Base-by-base conservation (phyloP, 306 rosid species). In the Trifolium repens region DNA sequence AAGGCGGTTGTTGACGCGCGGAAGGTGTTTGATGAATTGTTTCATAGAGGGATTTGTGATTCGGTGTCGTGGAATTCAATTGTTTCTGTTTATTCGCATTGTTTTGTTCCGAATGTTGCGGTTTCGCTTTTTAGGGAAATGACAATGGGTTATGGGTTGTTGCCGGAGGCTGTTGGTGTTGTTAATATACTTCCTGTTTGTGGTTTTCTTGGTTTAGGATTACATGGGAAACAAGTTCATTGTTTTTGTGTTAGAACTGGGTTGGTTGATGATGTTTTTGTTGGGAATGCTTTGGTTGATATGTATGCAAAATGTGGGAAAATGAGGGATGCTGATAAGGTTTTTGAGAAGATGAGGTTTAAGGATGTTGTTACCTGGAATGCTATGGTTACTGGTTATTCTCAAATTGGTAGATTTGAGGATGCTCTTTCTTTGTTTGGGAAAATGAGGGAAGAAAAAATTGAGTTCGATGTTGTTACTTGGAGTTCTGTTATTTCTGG, bases 361-460 rank as follows among this genome's bases (percentile, higher is more conserved):
- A n/a, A n/a, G 88, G 98, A 93, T 82, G 92, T 93, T 76, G 93
- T 93, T 83, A 86, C 96, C 43, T 93, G 97, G 96, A 93, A 93
- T 87, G 87, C 92, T 17, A 89, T 93, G 89, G 96, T 93, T 9
- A 89, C 96, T 1, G 97, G 93, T 40, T 91, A 82, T 84, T 93
- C 98, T 75, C 96, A 85, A 74, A 81, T 79, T 52, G 97, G 93
- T 13, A 81, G 83, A 68, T 89, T 78, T 84, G 92, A 87, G 11
- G 81, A 80, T 75, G 96, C 88, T 30, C 74, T 88, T 59, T 74
- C 86, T 75, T 46, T 93, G 66, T 87, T 88, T 78, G 84, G 83
- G 78, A 85, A 82, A 88, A 93, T 93, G 98, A 65, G 67, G 72
- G 81, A 77, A 67, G 92, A 83, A 69, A 69, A 80, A 26, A 85